These are phyloP conservation scores for Oxalis stricta DNA, from an alignment of 441 rosid genomes.

Conservation along the genomic window DNA sequence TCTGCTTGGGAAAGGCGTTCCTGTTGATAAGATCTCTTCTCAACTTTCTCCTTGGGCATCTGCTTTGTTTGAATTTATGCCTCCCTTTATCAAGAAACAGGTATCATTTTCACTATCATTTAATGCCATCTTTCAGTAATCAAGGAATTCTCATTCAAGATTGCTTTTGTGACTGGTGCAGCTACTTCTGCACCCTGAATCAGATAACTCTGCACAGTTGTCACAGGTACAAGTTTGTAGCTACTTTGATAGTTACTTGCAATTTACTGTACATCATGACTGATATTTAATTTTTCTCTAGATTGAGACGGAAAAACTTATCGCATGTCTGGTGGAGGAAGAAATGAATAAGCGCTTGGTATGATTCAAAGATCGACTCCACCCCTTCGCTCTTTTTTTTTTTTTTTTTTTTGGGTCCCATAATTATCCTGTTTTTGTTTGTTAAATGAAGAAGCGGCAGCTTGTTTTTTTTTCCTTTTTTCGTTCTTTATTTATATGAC, in stretches of 20 bases:
- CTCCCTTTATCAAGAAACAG: conserved; percentile 88
- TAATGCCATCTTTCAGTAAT: conserved; percentile 5
- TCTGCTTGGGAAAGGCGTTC: conserved; percentile 62
- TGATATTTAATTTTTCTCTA: conserved; percentile 18
- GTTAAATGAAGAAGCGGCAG: too few species aligned
- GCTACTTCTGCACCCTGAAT: conserved; percentile 91
- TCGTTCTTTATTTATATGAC: too few species aligned
- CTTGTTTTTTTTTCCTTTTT: too few species aligned
- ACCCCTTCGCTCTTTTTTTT: too few species aligned
- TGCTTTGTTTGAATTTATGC: conserved; percentile 89
- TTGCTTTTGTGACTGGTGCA: conserved; percentile 22
- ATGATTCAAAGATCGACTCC: conserved; percentile 9
- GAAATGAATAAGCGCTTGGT: conserved; percentile 93
- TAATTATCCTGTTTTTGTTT: too few species aligned
- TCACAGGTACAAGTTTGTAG: conserved; percentile 62
- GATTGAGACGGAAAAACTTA: conserved; percentile 97
- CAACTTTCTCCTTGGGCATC: conserved; percentile 99
- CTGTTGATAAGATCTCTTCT: conserved; percentile 55
- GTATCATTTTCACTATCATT: conserved; percentile 21
- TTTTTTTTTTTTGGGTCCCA: too few species aligned
- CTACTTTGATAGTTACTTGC: not conserved
- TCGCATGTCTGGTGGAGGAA: conserved; percentile 93
- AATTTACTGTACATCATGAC: not conserved
- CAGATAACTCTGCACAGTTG: conserved; percentile 97
- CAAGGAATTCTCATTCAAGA: conserved; percentile 11